Base-by-base conservation (phyloP, 2,329 filamentous ascomycete species). In the Pezicula neosporulosa region DNA sequence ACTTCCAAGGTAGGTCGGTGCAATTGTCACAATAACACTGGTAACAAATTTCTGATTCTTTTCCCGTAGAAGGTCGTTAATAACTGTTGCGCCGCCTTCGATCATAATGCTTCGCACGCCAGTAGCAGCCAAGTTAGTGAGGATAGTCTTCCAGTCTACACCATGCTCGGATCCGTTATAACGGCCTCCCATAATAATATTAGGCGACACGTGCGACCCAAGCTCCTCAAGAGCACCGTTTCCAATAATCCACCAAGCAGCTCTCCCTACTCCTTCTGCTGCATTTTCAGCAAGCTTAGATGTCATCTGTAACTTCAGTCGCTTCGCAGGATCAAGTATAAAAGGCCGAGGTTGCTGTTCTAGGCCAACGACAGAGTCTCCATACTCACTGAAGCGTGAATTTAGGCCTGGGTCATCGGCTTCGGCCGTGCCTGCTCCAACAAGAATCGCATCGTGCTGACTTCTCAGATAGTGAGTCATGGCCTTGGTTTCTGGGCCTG, bases 401-500 rank as follows among this genome's bases (percentile, higher is more conserved):
- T 96, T 97, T 48, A 97, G 74, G 2, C 83, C 85, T 2, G 93
- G 93, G 64, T 96, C 82, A 67, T 97, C 93, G 18, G 89, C 87
- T 24, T 90, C 74, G 7, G 90, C 89, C 1, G 93, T 97, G 3
- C 87, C 87, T 4, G 87, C 89, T 19, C 93, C 93, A 30, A 97
- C 77, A 21, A 95, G 77, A 59, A 97, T 96, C 37, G 89, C 90
- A 56, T 89, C 83, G 70, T 97, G 91, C 15, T 79, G 81, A 12
- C 86, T 85, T 62, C 93, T 89, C 27, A 97, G 80, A 66, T 88
- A 90, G 70, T 97, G 93, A 0, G 93, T 97, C 90, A 97, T 95
- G 48, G 89, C 81, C 70, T 96, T 96, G 36, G 90, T 90, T 56
- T 85, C 77, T 0, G 87, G 81, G 3, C 92, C 92, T 1, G 93